These are phyloP conservation scores for Trametes elegans DNA, from an alignment of 768 basidiomycete genomes.

Conservation along the genomic window DNA sequence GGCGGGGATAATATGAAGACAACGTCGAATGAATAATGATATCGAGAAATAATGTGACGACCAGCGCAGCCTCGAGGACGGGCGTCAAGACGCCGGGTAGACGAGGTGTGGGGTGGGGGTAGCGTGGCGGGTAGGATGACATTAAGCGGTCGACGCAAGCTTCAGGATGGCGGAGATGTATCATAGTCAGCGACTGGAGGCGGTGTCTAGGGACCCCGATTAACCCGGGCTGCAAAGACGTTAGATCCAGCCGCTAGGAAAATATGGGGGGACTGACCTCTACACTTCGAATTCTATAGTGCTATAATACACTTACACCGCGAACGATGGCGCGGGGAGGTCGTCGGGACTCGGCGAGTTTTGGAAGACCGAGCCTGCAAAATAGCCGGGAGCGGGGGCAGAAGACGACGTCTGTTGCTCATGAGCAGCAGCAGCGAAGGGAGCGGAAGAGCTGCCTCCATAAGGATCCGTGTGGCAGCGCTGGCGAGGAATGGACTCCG, in stretches of 20 bases:
- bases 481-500: slow-evolving; percentile 15
- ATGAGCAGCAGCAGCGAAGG: slow-evolving; percentile 2
- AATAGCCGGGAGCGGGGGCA: slow-evolving; percentile 45
- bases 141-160: slow-evolving; percentile 33
- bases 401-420: slow-evolving; percentile 21
- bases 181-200: slow-evolving; percentile 26
- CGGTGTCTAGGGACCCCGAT: slow-evolving; percentile 40
- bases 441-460: background rate
- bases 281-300: slow-evolving; percentile 36
- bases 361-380: slow-evolving; percentile 82
- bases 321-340: slow-evolving; percentile 65
- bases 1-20: slow-evolving; percentile 21
- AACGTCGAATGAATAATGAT: slow-evolving; percentile 46
- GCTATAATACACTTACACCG: slow-evolving; percentile 37
- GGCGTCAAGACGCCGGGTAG: slow-evolving; percentile 14
- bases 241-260: background rate
- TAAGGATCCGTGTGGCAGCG: slow-evolving; percentile 11
- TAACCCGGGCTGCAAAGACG: slow-evolving; percentile 33
- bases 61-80: background rate
- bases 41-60: slow-evolving; percentile 29
- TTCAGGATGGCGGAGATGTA: slow-evolving; percentile 26
- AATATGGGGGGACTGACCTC: slow-evolving; percentile 33
- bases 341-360: slow-evolving; percentile 85
- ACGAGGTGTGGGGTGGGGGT: slow-evolving; percentile 28
- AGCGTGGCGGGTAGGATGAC: slow-evolving; percentile 20